Conservation (phyloP, 1,139 yeast genomes). For the Zygoascus hellenicus region DNA sequence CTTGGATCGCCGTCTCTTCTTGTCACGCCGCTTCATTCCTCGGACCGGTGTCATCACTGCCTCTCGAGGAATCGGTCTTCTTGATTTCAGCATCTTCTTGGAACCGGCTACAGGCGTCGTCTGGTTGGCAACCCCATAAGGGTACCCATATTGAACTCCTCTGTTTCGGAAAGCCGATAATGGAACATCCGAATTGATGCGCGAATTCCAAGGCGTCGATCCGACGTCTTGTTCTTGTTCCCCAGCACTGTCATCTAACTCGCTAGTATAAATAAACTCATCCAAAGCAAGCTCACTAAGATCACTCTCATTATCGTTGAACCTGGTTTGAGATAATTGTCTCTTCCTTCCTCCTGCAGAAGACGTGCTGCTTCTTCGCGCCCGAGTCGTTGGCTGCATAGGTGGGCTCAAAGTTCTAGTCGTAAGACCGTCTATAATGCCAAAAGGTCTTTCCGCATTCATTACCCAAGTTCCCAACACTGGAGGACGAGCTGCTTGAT, state of each 20-base stretch:
- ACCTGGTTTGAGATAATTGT: constrained; percentile 12
- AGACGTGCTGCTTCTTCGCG: constrained; percentile 17
- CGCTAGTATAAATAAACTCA: constrained; percentile 82
- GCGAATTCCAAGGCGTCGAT: constrained; percentile 16
- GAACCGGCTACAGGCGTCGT: neutral
- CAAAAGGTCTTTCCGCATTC: constrained; percentile 70
- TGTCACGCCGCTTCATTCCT: constrained; percentile 16
- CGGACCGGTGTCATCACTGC: constrained; percentile 34
- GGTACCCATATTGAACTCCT: constrained; percentile 36
- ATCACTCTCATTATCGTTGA: constrained; percentile 34
- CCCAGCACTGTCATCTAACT: constrained; percentile 72
- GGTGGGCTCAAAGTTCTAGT: constrained; percentile 64
- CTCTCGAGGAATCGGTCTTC: constrained; percentile 24
- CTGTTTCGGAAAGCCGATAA: constrained; percentile 85
- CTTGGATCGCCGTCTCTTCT: constrained; percentile 21
- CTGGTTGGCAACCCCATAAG: constrained; percentile 1
- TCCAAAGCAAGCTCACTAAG: constrained; percentile 72
- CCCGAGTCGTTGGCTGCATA: constrained; percentile 7
- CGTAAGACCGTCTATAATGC: constrained; percentile 88
- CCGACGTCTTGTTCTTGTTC: constrained; percentile 20
- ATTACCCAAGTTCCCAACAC: constrained; percentile 90
- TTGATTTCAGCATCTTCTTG: constrained; percentile 10
- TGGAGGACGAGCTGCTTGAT: constrained; percentile 85
- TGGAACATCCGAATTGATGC: constrained; percentile 57
- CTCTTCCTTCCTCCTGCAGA: constrained; percentile 19